Base-by-base conservation (phyloP, 495 filamentous ascomycete genomes). In the Evernia prunastri region DNA sequence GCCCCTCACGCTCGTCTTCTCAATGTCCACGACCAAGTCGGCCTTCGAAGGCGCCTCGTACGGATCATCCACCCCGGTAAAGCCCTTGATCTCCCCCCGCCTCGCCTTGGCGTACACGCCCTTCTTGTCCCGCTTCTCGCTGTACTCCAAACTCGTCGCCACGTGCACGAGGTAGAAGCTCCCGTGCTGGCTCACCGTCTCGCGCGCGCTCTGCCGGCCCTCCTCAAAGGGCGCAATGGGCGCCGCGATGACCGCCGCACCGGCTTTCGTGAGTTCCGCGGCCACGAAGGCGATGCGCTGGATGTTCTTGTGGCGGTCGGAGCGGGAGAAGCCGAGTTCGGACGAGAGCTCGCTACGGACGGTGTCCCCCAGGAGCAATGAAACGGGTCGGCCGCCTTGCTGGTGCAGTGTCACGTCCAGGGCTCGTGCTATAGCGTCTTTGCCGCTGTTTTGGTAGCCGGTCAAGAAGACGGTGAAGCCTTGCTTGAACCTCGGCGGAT, bases 401-500 rank as follows among this genome's bases (percentile, higher is more conserved):
- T 98, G 95, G 84, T 98, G 97, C 35, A 98, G 84, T 0, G 93
- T 97, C 39, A 97, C 93, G 80, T 98, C 92, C 54, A 98, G 83
- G 43, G 94, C 94, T 67, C 94, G 89, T 47, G 91, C 94, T 66
- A 98, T 89, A 73, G 92, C 89, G 74, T 97, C 93, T 82, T 98
- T 98, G 72, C 94, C 94, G 62, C 84, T 88, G 83, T 98, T 98
- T 75, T 88, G 87, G 83, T 93, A 97, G 66, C 94, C 94, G 13
- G 95, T 97, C 54, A 98, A 81, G 86, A 98, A 96, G 78, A 98
- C 86, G 59, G 95, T 97, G 84, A 97, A 97, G 66, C 94, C 94
- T 80, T 98, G 95, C 70, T 83, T 79, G 71, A 83, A 86, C 64
- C 94, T 87, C 43, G 95, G 85, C 11, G 92, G 95, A 77, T 96